These are phyloP conservation scores for Tulasnella sp. DNA, from an alignment of 768 basidiomycete species.

Conservation along the genomic window DNA sequence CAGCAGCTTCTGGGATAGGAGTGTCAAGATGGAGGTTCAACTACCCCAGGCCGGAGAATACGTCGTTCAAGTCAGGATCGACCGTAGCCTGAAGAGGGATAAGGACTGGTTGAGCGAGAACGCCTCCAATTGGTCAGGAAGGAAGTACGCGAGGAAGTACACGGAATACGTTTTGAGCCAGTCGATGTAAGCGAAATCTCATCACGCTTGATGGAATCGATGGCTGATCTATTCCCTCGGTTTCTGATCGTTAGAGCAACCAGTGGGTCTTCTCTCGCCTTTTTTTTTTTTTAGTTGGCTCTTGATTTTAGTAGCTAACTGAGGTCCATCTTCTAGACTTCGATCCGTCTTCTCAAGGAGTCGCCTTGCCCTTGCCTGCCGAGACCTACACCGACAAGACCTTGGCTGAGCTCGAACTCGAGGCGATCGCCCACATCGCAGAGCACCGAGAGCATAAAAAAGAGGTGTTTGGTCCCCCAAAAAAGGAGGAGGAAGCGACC, in stretches of 20 bases:
- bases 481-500: neutral
- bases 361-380: neutral
- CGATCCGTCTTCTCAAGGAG: no score
- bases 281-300: no score
- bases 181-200: no score
- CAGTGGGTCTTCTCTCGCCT: no score
- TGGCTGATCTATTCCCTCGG: no score
- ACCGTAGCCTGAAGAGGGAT: neutral
- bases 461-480: neutral
- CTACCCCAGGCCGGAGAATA: slow-evolving; percentile 25
- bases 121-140: no score
- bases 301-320: no score
- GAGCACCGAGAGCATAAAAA: neutral
- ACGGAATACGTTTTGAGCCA: no score
- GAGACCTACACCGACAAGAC: neutral
- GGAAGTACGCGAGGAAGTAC: no score
- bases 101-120: neutral
- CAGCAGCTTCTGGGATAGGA: slow-evolving; percentile 22
- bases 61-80: slow-evolving; percentile 24
- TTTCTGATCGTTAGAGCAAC: no score
- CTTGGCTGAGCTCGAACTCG: neutral
- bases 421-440: neutral
- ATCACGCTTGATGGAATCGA: no score
- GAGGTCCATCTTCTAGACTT: no score
- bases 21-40: slow-evolving; percentile 21